A percentile compares a stretch with the other conserved stretches of the same genome.
These are phyloP conservation scores for Coelastrella sp. DNA, from an alignment of 139 green algal genomes.

Conservation along the genomic window DNA sequence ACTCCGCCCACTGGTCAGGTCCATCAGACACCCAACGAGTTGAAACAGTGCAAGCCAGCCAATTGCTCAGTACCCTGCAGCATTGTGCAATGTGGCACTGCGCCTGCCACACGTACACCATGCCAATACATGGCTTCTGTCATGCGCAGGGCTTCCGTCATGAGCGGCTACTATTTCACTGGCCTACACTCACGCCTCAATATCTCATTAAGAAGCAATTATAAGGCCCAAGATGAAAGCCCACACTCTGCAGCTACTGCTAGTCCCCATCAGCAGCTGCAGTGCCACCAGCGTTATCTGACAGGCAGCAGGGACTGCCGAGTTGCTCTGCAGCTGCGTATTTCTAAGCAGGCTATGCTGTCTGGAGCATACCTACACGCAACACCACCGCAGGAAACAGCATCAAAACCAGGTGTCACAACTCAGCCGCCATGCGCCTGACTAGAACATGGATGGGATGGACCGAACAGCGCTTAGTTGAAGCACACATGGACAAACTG, in stretches of 20 bases:
- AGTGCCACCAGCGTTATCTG: neutral
- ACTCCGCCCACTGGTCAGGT: too few relatives aligned
- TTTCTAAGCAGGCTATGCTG: slow-evolving; percentile 41
- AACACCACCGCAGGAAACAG: neutral
- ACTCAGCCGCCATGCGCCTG: neutral
- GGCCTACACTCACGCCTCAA: too few relatives aligned
- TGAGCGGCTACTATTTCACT: too few relatives aligned
- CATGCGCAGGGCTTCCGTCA: too few relatives aligned
- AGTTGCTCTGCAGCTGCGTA: slow-evolving; percentile 25
- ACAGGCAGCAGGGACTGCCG: neutral
- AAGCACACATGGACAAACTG: neutral
- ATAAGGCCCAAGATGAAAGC: too few relatives aligned
- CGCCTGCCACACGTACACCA: too few relatives aligned
- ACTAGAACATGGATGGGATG: neutral
- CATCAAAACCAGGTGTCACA: neutral
- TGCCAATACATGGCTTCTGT: too few relatives aligned
- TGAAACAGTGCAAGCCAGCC: too few relatives aligned
- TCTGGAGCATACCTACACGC: slow-evolving; percentile 24
- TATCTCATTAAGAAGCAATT: too few relatives aligned
- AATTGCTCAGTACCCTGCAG: too few relatives aligned
- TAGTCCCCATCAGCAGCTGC: neutral
- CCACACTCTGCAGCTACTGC: neutral
- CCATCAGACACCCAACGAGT: too few relatives aligned
- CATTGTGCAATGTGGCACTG: too few relatives aligned
- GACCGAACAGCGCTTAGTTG: neutral